Evolutionary conservation across 169 alveolate species (phyloP).

Genomic region (Cryptosporidium muris): DNA sequence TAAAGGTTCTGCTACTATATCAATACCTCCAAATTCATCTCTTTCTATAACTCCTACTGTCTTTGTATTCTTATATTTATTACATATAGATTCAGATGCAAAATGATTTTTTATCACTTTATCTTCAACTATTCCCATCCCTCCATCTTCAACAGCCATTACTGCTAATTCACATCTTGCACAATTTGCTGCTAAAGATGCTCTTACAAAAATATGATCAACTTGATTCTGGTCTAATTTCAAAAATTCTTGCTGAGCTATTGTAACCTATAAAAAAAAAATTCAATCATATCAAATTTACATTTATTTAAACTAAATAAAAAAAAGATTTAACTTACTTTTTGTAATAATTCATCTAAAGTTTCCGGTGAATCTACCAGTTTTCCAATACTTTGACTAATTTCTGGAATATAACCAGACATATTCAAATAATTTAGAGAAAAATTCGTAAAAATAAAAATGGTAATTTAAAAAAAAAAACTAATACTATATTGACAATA

Average conservation of each 20-base stretch:
- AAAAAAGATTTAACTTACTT: constrained; percentile 8
- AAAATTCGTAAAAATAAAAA: background rate
- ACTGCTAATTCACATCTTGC: constrained; percentile 70
- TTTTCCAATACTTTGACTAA: constrained; percentile 67
- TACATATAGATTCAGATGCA: constrained; percentile 70
- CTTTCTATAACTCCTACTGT: constrained; percentile 73
- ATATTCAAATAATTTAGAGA: background rate
- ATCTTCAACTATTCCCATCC: constrained; percentile 73
- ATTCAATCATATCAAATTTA: background rate
- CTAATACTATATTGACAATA: too few species aligned
- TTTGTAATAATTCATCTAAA: constrained; percentile 39
- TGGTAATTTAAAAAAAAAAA: too few species aligned
- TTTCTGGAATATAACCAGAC: constrained; percentile 59
- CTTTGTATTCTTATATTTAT: constrained; percentile 68
- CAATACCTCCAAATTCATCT: constrained; percentile 71
- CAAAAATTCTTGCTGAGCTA: constrained; percentile 56
- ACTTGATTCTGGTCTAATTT: constrained; percentile 70
- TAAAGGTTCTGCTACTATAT: constrained; percentile 73
- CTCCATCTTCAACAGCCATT: constrained; percentile 71
- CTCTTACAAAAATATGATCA: constrained; percentile 67
- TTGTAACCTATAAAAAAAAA: constrained; percentile 21
- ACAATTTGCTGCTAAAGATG: constrained; percentile 71
- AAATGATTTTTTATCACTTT: constrained; percentile 72
- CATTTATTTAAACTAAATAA: background rate
- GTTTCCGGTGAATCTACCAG: constrained; percentile 62